Conservation (phyloP, 805 yeast species). For the Metschnikowia henanensis region DNA sequence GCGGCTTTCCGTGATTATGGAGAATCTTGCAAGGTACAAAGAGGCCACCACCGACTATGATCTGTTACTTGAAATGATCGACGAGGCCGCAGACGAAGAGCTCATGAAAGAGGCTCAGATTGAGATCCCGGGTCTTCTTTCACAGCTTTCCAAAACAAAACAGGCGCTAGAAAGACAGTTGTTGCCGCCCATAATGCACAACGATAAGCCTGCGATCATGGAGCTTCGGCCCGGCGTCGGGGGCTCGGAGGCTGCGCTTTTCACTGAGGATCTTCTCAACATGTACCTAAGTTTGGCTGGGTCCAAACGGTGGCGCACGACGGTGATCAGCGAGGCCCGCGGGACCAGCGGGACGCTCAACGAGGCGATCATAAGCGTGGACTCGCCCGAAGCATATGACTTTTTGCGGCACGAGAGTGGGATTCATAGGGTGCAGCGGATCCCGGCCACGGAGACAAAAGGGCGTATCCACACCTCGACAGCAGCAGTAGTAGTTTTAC, state of each 20-base stretch:
- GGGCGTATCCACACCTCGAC: constrained; percentile 96
- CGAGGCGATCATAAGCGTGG: constrained; percentile 68
- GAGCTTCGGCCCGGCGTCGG: constrained; percentile 97
- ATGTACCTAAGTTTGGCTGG: constrained; percentile 82
- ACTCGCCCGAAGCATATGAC: constrained; percentile 76
- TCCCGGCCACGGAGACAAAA: constrained; percentile 91
- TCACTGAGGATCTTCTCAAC: constrained; percentile 72
- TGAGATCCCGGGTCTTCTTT: constrained; percentile 53
- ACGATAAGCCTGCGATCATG: constrained; percentile 73
- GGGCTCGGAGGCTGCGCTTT: constrained; percentile 89
- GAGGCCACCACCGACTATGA: constrained; percentile 25
- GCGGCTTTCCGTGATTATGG: constrained; percentile 30
- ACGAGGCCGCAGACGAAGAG: constrained; percentile 26
- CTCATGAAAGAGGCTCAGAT: constrained; percentile 55
- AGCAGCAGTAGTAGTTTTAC: constrained; percentile 91
- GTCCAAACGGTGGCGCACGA: constrained; percentile 63
- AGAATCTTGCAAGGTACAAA: constrained; percentile 30
- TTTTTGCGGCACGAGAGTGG: constrained; percentile 84
- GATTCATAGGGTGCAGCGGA: constrained; percentile 92
- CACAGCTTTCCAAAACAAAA: constrained; percentile 44
- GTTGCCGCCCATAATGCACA: constrained; percentile 75
- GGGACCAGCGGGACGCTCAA: constrained; percentile 68
- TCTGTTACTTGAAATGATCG: constrained; percentile 27
- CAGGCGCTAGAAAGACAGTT: constrained; percentile 53
- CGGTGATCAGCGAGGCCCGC: constrained; percentile 54